Evolutionary conservation across 140 eudicot species (phyloP), one percentile per base, ranked within the genome.

Genomic region (Anethum foeniculum): DNA sequence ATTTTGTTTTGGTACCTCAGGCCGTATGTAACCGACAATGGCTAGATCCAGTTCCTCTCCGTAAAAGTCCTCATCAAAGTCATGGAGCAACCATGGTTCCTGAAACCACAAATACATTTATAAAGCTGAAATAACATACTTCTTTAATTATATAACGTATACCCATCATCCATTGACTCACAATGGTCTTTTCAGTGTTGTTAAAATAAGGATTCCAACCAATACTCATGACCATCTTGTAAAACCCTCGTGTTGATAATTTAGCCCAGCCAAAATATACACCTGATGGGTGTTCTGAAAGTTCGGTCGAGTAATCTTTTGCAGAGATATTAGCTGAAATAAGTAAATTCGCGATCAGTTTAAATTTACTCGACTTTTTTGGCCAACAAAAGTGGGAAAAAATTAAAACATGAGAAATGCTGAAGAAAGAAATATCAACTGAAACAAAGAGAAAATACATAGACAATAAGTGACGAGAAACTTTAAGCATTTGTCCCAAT

Each of bases 41-140:
- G 88, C 86, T 69, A 95, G 92, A 80, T 86, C 87, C 44, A 95
- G 82, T 78, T 95, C 97, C 85, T 93, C 97, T 0, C 98, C 98
- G 14, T 95, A 95, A 80, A 95, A 95, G 79, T 95, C 99, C 74
- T 87, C 90, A 36, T 87, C 88, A 79, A 95, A 95, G 80, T 95
- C 90, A 82, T 95, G 99, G 74, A 95, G 98, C 88, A 95, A 80
- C 99, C 99, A 95, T 79, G 99, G 99, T 81, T 95, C 99, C 99
- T 95, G 82, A 78, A 48, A 81, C 49, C 34, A 80, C 23, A 68
- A 83, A 15, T 78, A 68, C 1, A 38, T 81, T 62, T 80, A 52
- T 79, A 38, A 82, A 77, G 64, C 8, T 25, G 64, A 79, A 18
- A 47, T 73, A 25, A 38, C 51, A 54, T 58, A 46, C 47, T 27